Conservation (phyloP, 2,329 filamentous ascomycete species). For the Colletotrichum abscissum region DNA sequence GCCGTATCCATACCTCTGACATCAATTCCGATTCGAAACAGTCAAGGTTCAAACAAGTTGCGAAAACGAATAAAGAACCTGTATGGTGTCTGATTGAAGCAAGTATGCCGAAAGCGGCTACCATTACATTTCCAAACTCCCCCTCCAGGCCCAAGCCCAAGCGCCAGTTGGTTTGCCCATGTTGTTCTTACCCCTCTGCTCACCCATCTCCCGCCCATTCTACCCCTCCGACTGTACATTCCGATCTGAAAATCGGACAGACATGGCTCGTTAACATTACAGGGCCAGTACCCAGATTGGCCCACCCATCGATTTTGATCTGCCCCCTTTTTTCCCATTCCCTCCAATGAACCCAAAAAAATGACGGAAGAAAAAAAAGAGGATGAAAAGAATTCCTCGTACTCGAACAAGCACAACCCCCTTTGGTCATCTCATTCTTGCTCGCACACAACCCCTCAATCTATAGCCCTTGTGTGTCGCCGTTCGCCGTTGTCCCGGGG, state of each 20-base stretch:
- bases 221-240: slow-evolving; percentile 12
- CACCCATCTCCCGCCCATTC: neutral
- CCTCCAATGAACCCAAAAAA: slow-evolving; percentile 10
- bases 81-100: slow-evolving; percentile 13
- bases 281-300: slow-evolving; percentile 34
- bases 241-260: slow-evolving; percentile 32
- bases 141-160: slow-evolving; percentile 11
- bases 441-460: slow-evolving; percentile 6
- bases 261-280: slow-evolving; percentile 33
- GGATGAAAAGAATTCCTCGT: slow-evolving; percentile 26
- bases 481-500: slow-evolving; percentile 33
- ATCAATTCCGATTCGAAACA: neutral
- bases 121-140: slow-evolving; percentile 30
- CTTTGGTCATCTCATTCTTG: slow-evolving; percentile 7
- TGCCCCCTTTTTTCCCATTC: slow-evolving; percentile 13
- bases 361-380: slow-evolving; percentile 1
- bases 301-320: slow-evolving; percentile 24
- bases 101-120: slow-evolving; percentile 15
- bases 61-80: neutral
- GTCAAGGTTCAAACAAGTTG: neutral
- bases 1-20: neutral
- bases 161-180: slow-evolving; percentile 23
- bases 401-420: slow-evolving; percentile 22
- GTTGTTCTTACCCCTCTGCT: slow-evolving; percentile 14
- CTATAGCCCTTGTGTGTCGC: slow-evolving; percentile 21